Evolutionary conservation across 805 yeast genomes (phyloP).

Genomic region (Myxozyma melibiosi): DNA sequence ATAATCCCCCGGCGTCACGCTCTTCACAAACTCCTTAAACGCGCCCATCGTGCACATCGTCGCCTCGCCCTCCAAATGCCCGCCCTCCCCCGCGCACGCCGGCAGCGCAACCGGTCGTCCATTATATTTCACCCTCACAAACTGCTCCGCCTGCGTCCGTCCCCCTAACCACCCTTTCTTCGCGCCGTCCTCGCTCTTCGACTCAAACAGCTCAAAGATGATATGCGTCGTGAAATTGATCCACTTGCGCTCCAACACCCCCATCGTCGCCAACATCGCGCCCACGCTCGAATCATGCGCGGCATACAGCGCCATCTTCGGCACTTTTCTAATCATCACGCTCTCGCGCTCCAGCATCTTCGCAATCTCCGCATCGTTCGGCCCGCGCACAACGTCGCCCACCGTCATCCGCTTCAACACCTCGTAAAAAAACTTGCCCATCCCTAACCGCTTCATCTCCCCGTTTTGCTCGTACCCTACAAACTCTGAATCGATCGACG

Average conservation of each 20-base stretch:
- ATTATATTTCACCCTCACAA: slow-evolving; percentile 31
- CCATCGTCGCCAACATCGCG: slow-evolving; percentile 31
- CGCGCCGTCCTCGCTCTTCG: neutral
- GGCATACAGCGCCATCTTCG: slow-evolving; percentile 30
- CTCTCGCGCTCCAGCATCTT: slow-evolving; percentile 9
- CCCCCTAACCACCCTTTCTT: neutral
- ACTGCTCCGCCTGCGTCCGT: slow-evolving; percentile 1
- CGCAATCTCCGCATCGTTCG: slow-evolving; percentile 15
- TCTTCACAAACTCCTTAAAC: slow-evolving; percentile 14
- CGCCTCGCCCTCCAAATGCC: slow-evolving; percentile 13
- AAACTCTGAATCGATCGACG: slow-evolving; percentile 28
- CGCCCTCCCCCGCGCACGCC: slow-evolving; percentile 18
- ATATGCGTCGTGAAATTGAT: slow-evolving; percentile 33
- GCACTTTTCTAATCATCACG: slow-evolving; percentile 2
- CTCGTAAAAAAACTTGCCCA: slow-evolving; percentile 33
- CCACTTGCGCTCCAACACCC: slow-evolving; percentile 32
- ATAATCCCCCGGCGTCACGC: slow-evolving; percentile 10
- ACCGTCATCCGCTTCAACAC: slow-evolving; percentile 26
- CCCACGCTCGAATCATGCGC: slow-evolving; percentile 35
- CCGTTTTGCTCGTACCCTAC: slow-evolving; percentile 14
- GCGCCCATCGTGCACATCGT: slow-evolving; percentile 25
- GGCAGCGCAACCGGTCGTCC: slow-evolving; percentile 31
- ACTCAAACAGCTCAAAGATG: slow-evolving; percentile 29
- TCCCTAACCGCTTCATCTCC: slow-evolving; percentile 23
- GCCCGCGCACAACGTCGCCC: slow-evolving; percentile 17